These are phyloP conservation scores for Kwoniella pini DNA, from an alignment of 768 basidiomycete species.

Conservation along the genomic window DNA sequence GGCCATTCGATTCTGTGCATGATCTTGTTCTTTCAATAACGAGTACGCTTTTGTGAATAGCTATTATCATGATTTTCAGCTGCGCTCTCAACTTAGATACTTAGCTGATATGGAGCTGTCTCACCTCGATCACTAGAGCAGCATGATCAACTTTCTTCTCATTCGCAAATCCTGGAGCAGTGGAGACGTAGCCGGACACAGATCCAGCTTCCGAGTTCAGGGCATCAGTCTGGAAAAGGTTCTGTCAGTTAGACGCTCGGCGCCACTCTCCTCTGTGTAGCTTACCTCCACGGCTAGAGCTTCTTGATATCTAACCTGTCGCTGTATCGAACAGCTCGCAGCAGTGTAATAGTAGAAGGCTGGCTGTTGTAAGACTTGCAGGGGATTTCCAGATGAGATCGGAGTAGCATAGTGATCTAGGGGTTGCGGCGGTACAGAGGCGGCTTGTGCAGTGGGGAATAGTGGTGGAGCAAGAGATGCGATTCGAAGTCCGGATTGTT, in stretches of 20 bases:
- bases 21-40: slow-evolving; percentile 75
- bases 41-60: slow-evolving; percentile 94
- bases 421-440: slow-evolving; percentile 44
- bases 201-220: slow-evolving; percentile 33
- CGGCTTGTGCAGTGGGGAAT: slow-evolving; percentile 35
- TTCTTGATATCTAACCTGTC: slow-evolving; percentile 68
- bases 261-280: too few relatives aligned
- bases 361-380: slow-evolving; percentile 80
- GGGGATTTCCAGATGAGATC: slow-evolving; percentile 72
- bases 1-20: slow-evolving; percentile 74
- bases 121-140: slow-evolving; percentile 76
- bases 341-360: slow-evolving; percentile 92
- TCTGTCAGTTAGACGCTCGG: slow-evolving; percentile 11
- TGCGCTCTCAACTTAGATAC: background rate
- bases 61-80: slow-evolving; percentile 55
- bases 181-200: slow-evolving; percentile 35
- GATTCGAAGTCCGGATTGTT: slow-evolving; percentile 55
- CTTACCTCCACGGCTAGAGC: slow-evolving; percentile 65
- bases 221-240: slow-evolving; percentile 22
- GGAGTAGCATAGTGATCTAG: slow-evolving; percentile 66
- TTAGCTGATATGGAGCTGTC: slow-evolving; percentile 16
- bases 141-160: slow-evolving; percentile 92
- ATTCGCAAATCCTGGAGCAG: slow-evolving; percentile 74
- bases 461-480: slow-evolving; percentile 42
- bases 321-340: slow-evolving; percentile 76